Evolutionary conservation across 108 stramenopile genomes (phyloP).

Genomic region (Cyclotella baltica): DNA sequence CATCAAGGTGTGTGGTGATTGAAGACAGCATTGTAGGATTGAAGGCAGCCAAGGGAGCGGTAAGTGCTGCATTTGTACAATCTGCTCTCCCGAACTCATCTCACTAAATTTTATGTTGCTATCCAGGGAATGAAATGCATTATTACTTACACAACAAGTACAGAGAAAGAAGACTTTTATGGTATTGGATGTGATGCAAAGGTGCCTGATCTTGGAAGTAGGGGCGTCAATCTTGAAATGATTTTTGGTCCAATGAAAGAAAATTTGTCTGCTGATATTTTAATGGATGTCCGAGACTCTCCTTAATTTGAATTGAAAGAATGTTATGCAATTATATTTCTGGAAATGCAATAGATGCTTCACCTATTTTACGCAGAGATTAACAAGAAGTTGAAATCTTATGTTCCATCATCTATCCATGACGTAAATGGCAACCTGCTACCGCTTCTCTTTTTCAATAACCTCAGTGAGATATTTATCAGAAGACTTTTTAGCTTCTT

Average conservation of each 20-base stretch:
- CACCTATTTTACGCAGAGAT: no score
- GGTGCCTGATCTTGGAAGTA: slow-evolving; percentile 79
- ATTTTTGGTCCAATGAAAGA: slow-evolving; percentile 80
- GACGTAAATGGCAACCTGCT: not conserved
- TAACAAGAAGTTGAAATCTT: no score
- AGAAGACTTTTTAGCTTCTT: slow-evolving; percentile 69
- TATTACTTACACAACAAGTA: slow-evolving; percentile 87
- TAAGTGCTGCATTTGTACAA: slow-evolving; percentile 31
- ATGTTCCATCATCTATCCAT: not conserved
- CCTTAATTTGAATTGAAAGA: not conserved
- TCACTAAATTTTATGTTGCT: not conserved
- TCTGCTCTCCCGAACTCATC: not conserved
- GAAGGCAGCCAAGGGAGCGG: slow-evolving; percentile 87
- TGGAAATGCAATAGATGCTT: no score
- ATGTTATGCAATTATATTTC: no score
- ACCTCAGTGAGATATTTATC: slow-evolving; percentile 73
- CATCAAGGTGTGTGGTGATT: slow-evolving; percentile 79
- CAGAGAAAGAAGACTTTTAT: slow-evolving; percentile 84
- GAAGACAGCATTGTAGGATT: slow-evolving; percentile 91
- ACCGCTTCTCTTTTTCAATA: slow-evolving; percentile 62
- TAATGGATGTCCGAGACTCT: slow-evolving; percentile 68
- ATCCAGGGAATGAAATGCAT: slow-evolving; percentile 82
- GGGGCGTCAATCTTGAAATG: slow-evolving; percentile 67
- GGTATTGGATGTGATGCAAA: slow-evolving; percentile 81
- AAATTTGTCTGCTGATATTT: slow-evolving; percentile 66